Conservation (phyloP, 768 basidiomycete species). For the Calocybe cyanea region DNA sequence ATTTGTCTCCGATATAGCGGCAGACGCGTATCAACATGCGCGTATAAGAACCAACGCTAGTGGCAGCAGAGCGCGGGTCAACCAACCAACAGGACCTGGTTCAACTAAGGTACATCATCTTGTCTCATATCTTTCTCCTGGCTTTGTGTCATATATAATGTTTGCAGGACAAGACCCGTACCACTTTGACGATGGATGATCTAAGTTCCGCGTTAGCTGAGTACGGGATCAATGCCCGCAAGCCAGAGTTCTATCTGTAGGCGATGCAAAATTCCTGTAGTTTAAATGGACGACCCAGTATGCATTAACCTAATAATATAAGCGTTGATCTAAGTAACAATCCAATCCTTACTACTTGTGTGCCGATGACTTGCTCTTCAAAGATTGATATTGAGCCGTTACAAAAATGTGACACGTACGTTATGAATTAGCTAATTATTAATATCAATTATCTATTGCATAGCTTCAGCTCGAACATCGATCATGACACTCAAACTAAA, state of each 20-base stretch:
- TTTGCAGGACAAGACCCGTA: slow-evolving; percentile 80
- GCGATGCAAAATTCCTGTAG: too few relatives aligned
- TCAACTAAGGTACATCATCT: slow-evolving; percentile 52
- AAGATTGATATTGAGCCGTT: too few relatives aligned
- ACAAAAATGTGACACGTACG: too few relatives aligned
- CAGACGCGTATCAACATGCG: slow-evolving; percentile 97
- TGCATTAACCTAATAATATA: too few relatives aligned
- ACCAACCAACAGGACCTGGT: slow-evolving; percentile 56
- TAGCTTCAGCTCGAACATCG: too few relatives aligned
- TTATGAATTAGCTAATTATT: too few relatives aligned
- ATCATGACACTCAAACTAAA: slow-evolving; percentile 49
- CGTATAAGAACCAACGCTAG: slow-evolving; percentile 89
- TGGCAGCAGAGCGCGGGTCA: slow-evolving; percentile 64
- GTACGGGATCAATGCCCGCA: slow-evolving; percentile 91
- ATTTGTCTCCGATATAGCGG: slow-evolving; percentile 94
- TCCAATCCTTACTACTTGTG: too few relatives aligned
- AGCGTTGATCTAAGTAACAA: too few relatives aligned
- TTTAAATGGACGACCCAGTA: too few relatives aligned
- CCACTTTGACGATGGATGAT: slow-evolving; percentile 97
- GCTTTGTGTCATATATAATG: background rate
- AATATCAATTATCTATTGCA: too few relatives aligned
- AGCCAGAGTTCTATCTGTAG: slow-evolving; percentile 91
- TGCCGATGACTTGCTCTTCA: too few relatives aligned
- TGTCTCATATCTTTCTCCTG: background rate
- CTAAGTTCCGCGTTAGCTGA: slow-evolving; percentile 89